These are phyloP conservation scores for Trichosanthes truncata DNA, from an alignment of 306 rosid genomes.

Conservation along the genomic window DNA sequence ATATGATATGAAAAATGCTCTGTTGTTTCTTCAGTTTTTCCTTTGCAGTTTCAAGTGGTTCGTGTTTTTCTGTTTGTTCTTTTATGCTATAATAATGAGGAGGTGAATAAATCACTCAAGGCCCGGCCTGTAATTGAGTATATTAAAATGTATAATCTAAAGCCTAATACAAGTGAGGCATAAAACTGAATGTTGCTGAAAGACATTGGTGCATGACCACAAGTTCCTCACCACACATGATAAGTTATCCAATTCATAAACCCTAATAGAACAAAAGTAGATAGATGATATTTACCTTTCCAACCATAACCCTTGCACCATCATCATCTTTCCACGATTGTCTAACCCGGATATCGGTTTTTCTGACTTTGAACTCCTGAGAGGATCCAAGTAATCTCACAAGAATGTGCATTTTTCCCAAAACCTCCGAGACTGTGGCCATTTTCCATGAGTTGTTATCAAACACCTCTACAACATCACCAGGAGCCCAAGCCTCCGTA, in stretches of 20 bases:
- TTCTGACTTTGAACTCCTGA: conserved; percentile 56
- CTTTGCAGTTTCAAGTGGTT: not conserved
- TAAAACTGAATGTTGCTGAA: not conserved
- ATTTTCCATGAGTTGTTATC: conserved; percentile 79
- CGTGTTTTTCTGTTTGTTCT: not conserved
- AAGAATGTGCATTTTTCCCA: conserved; percentile 39
- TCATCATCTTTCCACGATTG: not conserved
- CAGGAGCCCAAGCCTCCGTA: conserved; percentile 45
- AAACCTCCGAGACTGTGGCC: conserved; percentile 65
- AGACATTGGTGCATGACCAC: not conserved
- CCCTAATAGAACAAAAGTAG: not conserved
- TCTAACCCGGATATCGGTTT: conserved; percentile 52
- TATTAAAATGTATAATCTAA: not conserved
- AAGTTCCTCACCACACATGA: not conserved
- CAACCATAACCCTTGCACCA: conserved; percentile 43
- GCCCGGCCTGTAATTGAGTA: not conserved
- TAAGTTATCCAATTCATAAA: not conserved
- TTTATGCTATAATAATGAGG: not conserved
- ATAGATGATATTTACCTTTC: conserved; percentile 50
- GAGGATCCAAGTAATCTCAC: conserved; percentile 82
- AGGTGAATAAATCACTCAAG: not conserved
- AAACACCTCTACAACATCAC: conserved; percentile 81
- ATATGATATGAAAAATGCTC: not conserved
- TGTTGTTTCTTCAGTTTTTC: not conserved
- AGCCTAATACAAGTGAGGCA: not conserved